Evolutionary conservation across 2,329 filamentous ascomycete genomes (phyloP), one percentile per base, ranked within the genome.

Genomic region (Penicillium sclerotigenum): DNA sequence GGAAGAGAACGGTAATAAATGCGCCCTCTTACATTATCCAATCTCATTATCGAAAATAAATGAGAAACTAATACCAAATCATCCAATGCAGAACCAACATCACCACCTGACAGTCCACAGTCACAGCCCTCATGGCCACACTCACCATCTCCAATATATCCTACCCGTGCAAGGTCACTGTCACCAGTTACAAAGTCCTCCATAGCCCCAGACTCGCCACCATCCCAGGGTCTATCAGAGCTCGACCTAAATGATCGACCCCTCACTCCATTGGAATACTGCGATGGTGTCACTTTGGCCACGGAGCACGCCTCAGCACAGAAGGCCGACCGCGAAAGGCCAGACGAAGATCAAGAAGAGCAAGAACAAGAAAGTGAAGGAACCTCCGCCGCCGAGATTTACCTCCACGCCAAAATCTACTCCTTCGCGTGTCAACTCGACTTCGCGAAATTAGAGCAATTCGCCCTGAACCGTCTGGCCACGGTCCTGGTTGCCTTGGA

Each of bases 401-500:
- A 54, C 29, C 31, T 57, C 11, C 56, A 58, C 18, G 41, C 56
- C 0, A 51, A 55, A 18, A 31, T 58, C 3, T 58, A 58, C 13
- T 58, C 31, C n/a, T 55, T 58, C 13, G 53, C 53, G 9, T 4
- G 24, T 11, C 52, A 55, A 18, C 41, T 40, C 2, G 18, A 41
- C 1, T 55, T 58, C 8, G 36, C 7, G 1, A 58, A 49, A 28
- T 20, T 58, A 33, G 22, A 51, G n/a, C 26, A 46, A 4, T 47
- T 55, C 1, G 22, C 56, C 8, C 10, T 58, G 20, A 43, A 51
- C 10, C 34, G 40, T 16, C 28, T 58, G 11, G 36, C 56, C 2
- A 14, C 55, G 46, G 26, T 55, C 2, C 52, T 58, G 24, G 26
- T 51, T 11, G 18, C n/a, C 14, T 10, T 45, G 1, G 34, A 54